Conservation (phyloP, 2,329 filamentous ascomycete species). For the Pestalotiopsis sp. region DNA sequence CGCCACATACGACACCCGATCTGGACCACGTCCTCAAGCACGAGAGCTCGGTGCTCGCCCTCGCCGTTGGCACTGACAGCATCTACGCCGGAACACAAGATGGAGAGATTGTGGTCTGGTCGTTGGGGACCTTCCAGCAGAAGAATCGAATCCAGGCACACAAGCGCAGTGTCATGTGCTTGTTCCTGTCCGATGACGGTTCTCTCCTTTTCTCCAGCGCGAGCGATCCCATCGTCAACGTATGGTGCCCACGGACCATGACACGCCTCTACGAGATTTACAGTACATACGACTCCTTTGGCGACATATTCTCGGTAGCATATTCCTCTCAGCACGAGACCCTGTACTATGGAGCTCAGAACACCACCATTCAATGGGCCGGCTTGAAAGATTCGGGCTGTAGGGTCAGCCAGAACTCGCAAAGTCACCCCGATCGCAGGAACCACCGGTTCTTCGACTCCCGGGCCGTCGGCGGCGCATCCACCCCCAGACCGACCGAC, state of each 20-base stretch:
- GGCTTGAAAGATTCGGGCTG: slow-evolving; percentile 67
- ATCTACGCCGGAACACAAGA: slow-evolving; percentile 93
- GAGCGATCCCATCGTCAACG: slow-evolving; percentile 91
- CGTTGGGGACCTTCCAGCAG: slow-evolving; percentile 83
- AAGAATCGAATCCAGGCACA: slow-evolving; percentile 82
- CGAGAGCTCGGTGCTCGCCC: slow-evolving; percentile 77
- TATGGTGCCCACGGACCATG: slow-evolving; percentile 82
- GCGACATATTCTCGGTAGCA: slow-evolving; percentile 93
- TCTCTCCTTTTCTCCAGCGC: slow-evolving; percentile 87
- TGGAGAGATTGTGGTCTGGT: slow-evolving; percentile 92
- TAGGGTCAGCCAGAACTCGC: slow-evolving; percentile 62
- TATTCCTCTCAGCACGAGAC: slow-evolving; percentile 81
- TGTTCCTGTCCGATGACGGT: slow-evolving; percentile 77
- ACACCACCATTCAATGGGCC: slow-evolving; percentile 95
- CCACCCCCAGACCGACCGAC: slow-evolving; percentile 72
- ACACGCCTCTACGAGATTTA: slow-evolving; percentile 85
- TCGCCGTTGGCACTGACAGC: slow-evolving; percentile 78
- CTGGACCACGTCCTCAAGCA: slow-evolving; percentile 77
- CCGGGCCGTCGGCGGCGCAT: slow-evolving; percentile 77
- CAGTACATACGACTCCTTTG: slow-evolving; percentile 86
- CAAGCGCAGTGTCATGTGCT: slow-evolving; percentile 84
- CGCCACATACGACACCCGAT: slow-evolving; percentile 51
- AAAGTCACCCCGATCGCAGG: slow-evolving; percentile 73
- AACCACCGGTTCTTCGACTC: slow-evolving; percentile 95
- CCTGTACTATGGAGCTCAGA: slow-evolving; percentile 90